Conservation (phyloP, 2,329 filamentous ascomycete genomes). For the Elsinoe ampelina region DNA sequence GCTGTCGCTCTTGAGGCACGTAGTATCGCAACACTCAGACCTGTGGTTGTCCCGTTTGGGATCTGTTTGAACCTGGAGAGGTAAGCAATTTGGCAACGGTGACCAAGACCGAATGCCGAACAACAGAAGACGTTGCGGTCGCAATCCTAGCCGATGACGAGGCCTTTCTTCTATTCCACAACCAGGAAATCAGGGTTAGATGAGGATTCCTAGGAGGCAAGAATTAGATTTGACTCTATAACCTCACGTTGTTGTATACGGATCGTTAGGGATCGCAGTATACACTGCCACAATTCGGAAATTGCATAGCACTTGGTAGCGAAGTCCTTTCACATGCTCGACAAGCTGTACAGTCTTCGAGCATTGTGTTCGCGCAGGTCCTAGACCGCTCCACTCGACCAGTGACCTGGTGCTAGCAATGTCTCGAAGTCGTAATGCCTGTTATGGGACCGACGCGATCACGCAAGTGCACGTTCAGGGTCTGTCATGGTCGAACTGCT, state of each 20-base stretch:
- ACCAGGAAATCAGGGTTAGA: neutral
- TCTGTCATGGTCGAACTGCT: neutral
- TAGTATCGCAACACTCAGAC: neutral
- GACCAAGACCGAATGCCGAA: neutral
- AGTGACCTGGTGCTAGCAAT: neutral
- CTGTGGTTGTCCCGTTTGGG: conserved; percentile 3
- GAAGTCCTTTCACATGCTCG: neutral
- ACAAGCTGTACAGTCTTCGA: neutral
- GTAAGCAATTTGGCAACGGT: conserved; percentile 8
- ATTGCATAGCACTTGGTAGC: neutral
- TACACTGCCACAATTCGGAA: neutral
- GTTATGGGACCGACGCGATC: neutral
- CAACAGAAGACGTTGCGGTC: neutral
- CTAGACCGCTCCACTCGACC: neutral
- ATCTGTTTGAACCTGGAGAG: conserved; percentile 3
- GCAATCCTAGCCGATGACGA: conserved; percentile 4
- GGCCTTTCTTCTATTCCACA: neutral
- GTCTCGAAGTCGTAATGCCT: neutral
- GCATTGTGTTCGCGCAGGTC: neutral
- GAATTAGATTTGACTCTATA: neutral
- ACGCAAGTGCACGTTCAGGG: neutral
- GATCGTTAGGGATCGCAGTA: neutral
- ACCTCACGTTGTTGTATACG: conserved; percentile 4
- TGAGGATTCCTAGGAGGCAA: neutral
- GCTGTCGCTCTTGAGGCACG: neutral